Conservation (phyloP, 2,329 filamentous ascomycete species). For the Botrytis deweyae region DNA sequence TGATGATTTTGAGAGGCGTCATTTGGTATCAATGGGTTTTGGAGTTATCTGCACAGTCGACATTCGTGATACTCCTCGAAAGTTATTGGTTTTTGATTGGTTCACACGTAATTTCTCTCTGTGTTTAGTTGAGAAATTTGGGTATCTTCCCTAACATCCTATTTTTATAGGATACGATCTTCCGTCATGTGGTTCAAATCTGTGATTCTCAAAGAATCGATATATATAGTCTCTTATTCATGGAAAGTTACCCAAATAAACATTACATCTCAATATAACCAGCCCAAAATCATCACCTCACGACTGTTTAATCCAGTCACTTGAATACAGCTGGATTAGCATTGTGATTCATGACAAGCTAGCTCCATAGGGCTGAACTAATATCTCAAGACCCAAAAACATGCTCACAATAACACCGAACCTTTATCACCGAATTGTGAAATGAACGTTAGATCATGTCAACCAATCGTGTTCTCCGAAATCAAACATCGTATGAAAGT, state of each 20-base stretch:
- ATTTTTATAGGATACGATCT: neutral
- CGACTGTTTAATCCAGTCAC: neutral
- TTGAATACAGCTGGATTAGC: neutral
- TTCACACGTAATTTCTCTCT: too few species aligned
- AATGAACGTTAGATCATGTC: neutral
- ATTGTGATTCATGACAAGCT: neutral
- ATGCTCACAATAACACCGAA: neutral
- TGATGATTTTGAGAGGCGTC: neutral
- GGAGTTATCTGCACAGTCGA: neutral
- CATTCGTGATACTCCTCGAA: neutral
- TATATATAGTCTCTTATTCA: neutral
- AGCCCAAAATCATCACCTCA: neutral
- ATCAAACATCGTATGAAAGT: neutral
- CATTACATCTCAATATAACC: too few species aligned
- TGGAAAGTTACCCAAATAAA: neutral
- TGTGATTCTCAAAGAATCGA: neutral
- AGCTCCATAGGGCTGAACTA: neutral
- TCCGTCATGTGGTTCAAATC: neutral
- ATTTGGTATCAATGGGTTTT: neutral
- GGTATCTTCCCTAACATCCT: too few species aligned
- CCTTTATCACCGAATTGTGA: too few species aligned
- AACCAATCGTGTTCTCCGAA: fast-evolving
- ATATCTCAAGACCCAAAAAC: neutral
- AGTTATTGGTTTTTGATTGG: neutral
- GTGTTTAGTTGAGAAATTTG: too few species aligned